phyloP scores from a whole-genome alignment of 176 grass and related monocot genomes.

The Aegilops sharonensis region DNA sequence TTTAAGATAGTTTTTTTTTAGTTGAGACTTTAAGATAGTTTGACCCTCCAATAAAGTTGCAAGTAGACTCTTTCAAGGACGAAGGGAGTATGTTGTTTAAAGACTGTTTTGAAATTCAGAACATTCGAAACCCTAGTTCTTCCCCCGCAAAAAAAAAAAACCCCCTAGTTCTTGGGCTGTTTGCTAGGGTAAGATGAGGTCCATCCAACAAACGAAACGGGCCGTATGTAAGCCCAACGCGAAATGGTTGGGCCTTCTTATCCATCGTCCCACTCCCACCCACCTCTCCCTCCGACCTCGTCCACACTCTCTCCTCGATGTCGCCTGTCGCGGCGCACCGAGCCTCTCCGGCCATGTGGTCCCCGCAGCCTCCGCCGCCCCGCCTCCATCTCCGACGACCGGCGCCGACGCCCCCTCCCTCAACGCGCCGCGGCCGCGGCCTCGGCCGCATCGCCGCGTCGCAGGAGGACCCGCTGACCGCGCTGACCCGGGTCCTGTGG shows the following conservation, averaged over 20 bases:
- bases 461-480: slow-evolving; percentile 45
- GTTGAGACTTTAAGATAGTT: too few species aligned
- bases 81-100: too few species aligned
- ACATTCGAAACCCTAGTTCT: background rate
- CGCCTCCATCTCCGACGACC: slow-evolving; percentile 13
- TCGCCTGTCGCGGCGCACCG: too few species aligned
- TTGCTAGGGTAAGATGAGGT: background rate
- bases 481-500: slow-evolving; percentile 50
- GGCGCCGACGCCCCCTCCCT: background rate
- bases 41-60: too few species aligned
- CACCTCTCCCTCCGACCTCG: background rate
- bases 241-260: background rate
- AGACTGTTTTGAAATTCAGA: too few species aligned
- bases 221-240: too few species aligned
- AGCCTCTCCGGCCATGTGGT: slow-evolving; percentile 36
- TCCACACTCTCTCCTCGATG: background rate
- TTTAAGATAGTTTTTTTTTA: too few species aligned
- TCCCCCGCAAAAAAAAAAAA: background rate
- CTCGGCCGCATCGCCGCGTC: slow-evolving; percentile 20
- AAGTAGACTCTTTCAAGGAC: too few species aligned
- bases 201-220: background rate
- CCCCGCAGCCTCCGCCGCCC: slow-evolving; percentile 7
- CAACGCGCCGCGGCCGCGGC: background rate
- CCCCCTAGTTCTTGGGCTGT: background rate
- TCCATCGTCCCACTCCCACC: background rate